phyloP scores from a whole-genome alignment of 345 rosid genomes.

The Populus nigra region DNA sequence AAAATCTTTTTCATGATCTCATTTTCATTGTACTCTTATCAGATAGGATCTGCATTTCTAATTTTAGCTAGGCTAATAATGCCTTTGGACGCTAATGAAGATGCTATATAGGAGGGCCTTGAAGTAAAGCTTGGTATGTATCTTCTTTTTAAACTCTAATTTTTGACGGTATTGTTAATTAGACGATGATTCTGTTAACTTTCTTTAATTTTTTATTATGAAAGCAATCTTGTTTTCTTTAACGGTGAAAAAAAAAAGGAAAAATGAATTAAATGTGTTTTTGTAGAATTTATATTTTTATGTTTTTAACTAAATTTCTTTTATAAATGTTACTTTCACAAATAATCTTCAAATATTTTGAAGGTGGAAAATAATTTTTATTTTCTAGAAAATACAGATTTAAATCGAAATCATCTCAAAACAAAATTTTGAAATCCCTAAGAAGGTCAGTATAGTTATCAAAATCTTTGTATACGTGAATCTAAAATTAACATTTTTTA shows the following conservation, averaged over 20 bases:
- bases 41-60: slow-evolving; percentile 94
- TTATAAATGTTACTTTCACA: no score
- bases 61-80: slow-evolving; percentile 23
- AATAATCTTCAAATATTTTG: no score
- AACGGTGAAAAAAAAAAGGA: background rate
- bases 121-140: slow-evolving; percentile 86
- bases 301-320: no score
- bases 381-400: no score
- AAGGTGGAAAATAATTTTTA: no score
- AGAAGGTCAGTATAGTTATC: no score
- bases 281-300: no score
- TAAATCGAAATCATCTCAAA: no score
- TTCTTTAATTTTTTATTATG: background rate
- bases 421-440: no score
- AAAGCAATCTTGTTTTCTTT: background rate
- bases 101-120: slow-evolving; percentile 77
- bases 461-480: no score
- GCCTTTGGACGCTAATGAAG: slow-evolving; percentile 96
- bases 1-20: background rate
- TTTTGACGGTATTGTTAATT: background rate
- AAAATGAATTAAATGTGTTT: background rate
- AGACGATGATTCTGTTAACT: background rate
- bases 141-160: slow-evolving; percentile 10
- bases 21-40: slow-evolving; percentile 29
- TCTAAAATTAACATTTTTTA: no score